Base-by-base conservation (phyloP, 2,329 filamentous ascomycete species). In the Stemphylium lycopersici region DNA sequence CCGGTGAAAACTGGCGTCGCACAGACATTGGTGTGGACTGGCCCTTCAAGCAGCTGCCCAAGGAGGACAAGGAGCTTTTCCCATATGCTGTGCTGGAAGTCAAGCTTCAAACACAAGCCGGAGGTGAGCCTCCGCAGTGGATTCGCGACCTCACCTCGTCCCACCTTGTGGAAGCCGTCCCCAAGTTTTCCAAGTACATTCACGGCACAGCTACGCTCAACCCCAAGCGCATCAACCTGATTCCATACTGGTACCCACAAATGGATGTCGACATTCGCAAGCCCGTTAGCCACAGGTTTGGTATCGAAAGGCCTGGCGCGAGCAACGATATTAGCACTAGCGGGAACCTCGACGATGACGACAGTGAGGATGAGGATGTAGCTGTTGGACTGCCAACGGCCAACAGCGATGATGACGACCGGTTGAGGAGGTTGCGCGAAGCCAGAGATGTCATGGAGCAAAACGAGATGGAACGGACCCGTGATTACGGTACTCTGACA, bases 121-220 rank as follows among this genome's bases (percentile, higher is more conserved):
- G 95, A 34, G 93, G 97, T 75, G 92, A 97, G 71, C 91, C 95
- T 12, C 95, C 95, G 0, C 90, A 96, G 71, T 99, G 95, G 95
- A 93, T 99, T 66, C 88, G 92, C 18, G 91, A 98, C 71, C 83
- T 99, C 46, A 96, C 92, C 39, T 84, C 91, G 11, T 96, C 92
- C 59, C 95, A 99, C 78, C 83, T 99, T 13, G 95, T 99, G 2
- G 95, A 99, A 78, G 93, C 95, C n/a, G 93, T 99, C 2, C 95
- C 95, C 58, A 99, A 99, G 73, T 99, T 98, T 77, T 97, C 92
- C 70, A 99, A 99, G 78, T 99, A 98, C 75, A 98, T 99, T 54
- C 95, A 99, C 75, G 95, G 95, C 55, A 92, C 89, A 1, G 93
- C 93, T 8, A 90, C 86, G 10, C 79, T 99, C 40, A 96, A 97